Evolutionary conservation across 192 early-diverging fungal genomes (phyloP).

Genomic region (Coemansia erecta): DNA sequence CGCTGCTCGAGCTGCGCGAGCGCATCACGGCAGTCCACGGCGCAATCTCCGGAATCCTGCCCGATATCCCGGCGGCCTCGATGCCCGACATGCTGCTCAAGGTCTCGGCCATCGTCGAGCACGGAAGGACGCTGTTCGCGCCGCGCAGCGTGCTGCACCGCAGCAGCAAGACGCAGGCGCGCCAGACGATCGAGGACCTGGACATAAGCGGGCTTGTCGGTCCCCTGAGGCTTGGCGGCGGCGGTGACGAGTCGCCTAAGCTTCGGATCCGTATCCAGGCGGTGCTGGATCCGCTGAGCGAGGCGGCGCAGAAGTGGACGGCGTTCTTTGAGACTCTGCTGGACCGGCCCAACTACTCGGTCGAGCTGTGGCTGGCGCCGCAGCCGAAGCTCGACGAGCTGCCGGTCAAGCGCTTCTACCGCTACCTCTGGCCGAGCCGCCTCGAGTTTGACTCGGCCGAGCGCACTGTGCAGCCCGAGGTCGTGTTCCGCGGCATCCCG

Average conservation of each 20-base stretch:
- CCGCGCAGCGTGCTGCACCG: constrained; percentile 22
- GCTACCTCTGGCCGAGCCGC: constrained; percentile 70
- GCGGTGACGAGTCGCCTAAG: not conserved
- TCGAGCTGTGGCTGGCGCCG: constrained; percentile 73
- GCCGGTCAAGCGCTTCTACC: constrained; percentile 86
- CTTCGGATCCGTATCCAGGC: constrained; percentile 50
- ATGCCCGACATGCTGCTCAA: constrained; percentile 15
- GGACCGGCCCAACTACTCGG: constrained; percentile 59
- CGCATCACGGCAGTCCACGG: constrained; percentile 43
- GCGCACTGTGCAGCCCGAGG: constrained; percentile 43
- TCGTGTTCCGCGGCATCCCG: constrained; percentile 74
- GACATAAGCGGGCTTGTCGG: constrained; percentile 9
- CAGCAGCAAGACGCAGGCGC: constrained; percentile 2
- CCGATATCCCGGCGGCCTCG: not conserved
- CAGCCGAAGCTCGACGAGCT: constrained; percentile 55
- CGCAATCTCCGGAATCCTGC: constrained; percentile 14
- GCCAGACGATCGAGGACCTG: constrained; percentile 10
- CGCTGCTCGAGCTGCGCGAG: constrained; percentile 56
- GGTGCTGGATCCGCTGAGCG: constrained; percentile 76
- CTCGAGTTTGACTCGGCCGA: constrained; percentile 63
- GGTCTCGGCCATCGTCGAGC: constrained; percentile 21
- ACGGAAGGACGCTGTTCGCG: constrained; percentile 16
- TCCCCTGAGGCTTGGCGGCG: constrained; percentile 10
- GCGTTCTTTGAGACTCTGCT: constrained; percentile 69
- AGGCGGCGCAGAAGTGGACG: constrained; percentile 75